phyloP scores from a whole-genome alignment of 23 red algal species.

The Gracilaria domingensis region DNA sequence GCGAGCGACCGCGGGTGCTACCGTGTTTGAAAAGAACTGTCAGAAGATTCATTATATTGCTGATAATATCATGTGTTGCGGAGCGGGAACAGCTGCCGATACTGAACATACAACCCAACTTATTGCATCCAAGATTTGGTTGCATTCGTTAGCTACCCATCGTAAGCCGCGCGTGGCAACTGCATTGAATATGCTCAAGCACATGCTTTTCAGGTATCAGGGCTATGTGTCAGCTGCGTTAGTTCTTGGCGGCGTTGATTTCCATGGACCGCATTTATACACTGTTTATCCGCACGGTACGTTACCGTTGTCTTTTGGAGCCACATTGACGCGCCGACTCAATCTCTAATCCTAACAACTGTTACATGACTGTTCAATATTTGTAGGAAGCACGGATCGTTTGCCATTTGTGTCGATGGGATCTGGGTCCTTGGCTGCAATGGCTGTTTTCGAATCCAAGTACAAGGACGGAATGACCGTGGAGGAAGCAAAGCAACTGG shows the following conservation, averaged over 20 bases:
- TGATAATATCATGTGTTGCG: conserved; percentile 99
- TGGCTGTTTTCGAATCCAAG: conserved; percentile 95
- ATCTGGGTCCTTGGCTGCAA: conserved; percentile 95
- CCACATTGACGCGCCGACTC: background rate
- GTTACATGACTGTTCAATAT: background rate
- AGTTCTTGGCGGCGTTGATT: conserved; percentile 96
- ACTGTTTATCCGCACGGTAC: conserved; percentile 97
- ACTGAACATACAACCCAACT: conserved; percentile 94
- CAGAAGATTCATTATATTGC: conserved; percentile 99
- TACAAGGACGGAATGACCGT: conserved; percentile 91
- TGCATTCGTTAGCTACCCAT: conserved; percentile 87
- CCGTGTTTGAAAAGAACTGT: conserved; percentile 98
- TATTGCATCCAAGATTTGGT: conserved; percentile 87
- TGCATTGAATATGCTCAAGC: conserved; percentile 92
- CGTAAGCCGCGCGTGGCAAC: conserved; percentile 85
- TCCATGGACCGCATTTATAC: conserved; percentile 95
- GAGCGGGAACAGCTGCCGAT: conserved; percentile 97
- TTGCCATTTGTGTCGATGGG: conserved; percentile 99
- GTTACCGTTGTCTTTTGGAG: background rate
- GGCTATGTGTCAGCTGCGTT: conserved; percentile 95
- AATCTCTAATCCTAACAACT: background rate
- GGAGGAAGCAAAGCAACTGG: conserved; percentile 90
- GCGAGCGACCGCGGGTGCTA: conserved; percentile 86
- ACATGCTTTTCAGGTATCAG: conserved; percentile 97
- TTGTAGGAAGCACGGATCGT: conserved; percentile 81